These are phyloP conservation scores for Psidium friedrichsthalianum DNA, from an alignment of 345 rosid genomes.

Conservation along the genomic window DNA sequence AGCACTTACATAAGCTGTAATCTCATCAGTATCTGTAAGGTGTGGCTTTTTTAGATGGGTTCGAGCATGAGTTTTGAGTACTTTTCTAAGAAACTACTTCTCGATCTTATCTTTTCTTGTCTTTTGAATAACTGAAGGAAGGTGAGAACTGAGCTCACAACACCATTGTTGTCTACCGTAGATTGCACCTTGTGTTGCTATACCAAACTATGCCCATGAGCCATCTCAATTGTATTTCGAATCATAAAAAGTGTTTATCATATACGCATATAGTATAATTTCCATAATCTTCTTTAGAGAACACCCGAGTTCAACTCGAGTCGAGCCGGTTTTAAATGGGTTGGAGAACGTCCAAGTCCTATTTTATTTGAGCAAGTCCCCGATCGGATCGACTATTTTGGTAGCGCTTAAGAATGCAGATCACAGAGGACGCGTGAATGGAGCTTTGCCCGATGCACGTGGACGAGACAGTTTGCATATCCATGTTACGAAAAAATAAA, in stretches of 20 bases:
- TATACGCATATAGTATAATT: not conserved
- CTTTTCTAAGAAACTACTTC: not conserved
- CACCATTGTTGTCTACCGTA: not conserved
- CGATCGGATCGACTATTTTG: not conserved
- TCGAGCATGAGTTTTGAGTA: not conserved
- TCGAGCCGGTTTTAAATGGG: rapidly evolving
- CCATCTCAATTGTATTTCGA: not conserved
- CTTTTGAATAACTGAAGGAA: not conserved
- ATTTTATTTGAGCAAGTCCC: not conserved
- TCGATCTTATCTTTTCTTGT: not conserved
- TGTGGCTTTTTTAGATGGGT: not conserved
- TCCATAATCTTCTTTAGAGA: not conserved
- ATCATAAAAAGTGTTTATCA: not conserved
- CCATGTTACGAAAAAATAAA: not conserved
- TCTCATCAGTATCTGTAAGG: not conserved
- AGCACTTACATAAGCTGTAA: not conserved
- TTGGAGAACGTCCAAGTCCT: not conserved
- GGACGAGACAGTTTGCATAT: not conserved
- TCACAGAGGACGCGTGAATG: rapidly evolving
- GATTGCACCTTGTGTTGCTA: not conserved
- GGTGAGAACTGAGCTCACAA: not conserved
- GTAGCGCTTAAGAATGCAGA: not conserved
- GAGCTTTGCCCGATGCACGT: not conserved
- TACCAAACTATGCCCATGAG: not conserved
- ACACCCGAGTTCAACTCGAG: not conserved